Evolutionary conservation across 192 early-diverging fungal genomes (phyloP).

Genomic region (Entomortierella chlamydospora): DNA sequence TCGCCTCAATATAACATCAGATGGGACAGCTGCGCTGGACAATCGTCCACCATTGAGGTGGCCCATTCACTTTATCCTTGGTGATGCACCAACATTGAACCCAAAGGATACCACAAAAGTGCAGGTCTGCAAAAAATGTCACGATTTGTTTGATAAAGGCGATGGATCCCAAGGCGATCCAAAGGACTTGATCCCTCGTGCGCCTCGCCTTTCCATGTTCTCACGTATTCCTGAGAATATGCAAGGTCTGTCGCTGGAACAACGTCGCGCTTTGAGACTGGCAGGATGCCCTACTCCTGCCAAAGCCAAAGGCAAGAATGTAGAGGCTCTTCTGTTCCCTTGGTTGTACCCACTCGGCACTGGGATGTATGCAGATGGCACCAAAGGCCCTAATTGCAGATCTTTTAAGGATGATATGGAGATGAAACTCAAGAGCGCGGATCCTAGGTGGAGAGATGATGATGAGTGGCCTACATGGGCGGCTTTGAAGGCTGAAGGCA

Average conservation of each 20-base stretch:
- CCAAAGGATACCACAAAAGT: constrained; percentile 45
- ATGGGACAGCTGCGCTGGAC: constrained; percentile 43
- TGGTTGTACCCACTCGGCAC: constrained; percentile 38
- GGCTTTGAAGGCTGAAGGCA: constrained; percentile 38
- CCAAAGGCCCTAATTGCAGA: constrained; percentile 39
- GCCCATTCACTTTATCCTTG: constrained; percentile 45
- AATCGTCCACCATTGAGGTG: constrained; percentile 47
- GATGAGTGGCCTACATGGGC: constrained; percentile 52
- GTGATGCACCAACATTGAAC: constrained; percentile 38
- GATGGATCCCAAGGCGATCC: constrained; percentile 32
- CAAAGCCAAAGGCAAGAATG: constrained; percentile 48
- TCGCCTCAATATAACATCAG: constrained; percentile 8
- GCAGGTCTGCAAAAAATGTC: constrained; percentile 44
- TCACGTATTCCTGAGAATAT: constrained; percentile 39
- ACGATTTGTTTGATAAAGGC: constrained; percentile 39
- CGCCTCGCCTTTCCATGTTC: constrained; percentile 45
- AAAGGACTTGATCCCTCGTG: constrained; percentile 40
- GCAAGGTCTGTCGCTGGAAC: constrained; percentile 29
- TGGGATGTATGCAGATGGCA: constrained; percentile 44
- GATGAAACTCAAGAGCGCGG: constrained; percentile 51
- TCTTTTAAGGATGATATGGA: constrained; percentile 46
- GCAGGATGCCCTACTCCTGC: constrained; percentile 38
- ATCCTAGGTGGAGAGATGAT: constrained; percentile 43
- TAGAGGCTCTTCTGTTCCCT: constrained; percentile 40
- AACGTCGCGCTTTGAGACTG: constrained; percentile 28